phyloP scores from a whole-genome alignment of 345 rosid species.

The Diplotaxis tenuifolia region DNA sequence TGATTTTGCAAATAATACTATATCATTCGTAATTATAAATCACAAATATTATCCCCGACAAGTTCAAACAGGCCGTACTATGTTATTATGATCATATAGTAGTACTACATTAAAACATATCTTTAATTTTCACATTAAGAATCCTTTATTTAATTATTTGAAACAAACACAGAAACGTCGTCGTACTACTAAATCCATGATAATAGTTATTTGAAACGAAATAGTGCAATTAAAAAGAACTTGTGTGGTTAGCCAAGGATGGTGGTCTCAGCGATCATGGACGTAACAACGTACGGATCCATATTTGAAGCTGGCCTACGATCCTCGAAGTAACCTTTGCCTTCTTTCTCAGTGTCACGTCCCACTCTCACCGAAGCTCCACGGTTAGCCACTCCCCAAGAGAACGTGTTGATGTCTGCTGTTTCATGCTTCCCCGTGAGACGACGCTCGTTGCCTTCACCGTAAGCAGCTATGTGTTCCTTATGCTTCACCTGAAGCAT shows the following conservation, averaged over 20 bases:
- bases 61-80: neutral
- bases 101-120: neutral
- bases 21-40: neutral
- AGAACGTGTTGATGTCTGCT: constrained; percentile 72
- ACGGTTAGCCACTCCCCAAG: constrained; percentile 76
- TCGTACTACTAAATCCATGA: neutral
- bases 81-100: no score
- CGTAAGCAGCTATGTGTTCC: constrained; percentile 82
- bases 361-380: constrained; percentile 75
- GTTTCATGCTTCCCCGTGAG: constrained; percentile 79
- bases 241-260: constrained; percentile 33
- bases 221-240: constrained; percentile 1
- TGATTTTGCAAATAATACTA: no score
- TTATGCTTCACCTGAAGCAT: constrained; percentile 72
- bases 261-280: constrained; percentile 75
- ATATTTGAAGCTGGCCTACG: constrained; percentile 78
- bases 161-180: constrained; percentile 3
- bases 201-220: neutral
- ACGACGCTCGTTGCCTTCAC: constrained; percentile 88
- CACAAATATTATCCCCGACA: no score
- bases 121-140: neutral
- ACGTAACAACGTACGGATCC: constrained; percentile 78
- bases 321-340: constrained; percentile 79
- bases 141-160: constrained; percentile 13
- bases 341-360: constrained; percentile 65